Percentiles rank a stretch among this genome's conserved stretches.
phyloP scores from a whole-genome alignment of 2,329 filamentous ascomycete genomes.

The Coleophoma cylindrospora region DNA sequence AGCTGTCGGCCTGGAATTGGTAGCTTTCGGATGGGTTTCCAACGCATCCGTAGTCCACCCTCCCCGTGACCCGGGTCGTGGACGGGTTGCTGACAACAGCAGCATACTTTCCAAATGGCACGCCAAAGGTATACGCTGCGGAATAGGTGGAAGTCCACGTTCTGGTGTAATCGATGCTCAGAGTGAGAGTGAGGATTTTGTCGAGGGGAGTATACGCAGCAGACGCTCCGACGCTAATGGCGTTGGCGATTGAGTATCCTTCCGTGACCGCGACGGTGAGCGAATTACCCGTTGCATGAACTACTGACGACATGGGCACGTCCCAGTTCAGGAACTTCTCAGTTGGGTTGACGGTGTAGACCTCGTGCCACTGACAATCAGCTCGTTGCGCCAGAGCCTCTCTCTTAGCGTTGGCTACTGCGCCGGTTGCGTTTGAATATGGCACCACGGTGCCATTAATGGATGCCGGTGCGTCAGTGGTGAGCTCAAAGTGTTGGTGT shows the following conservation, averaged over 20 bases:
- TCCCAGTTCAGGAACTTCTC: constrained; percentile 33
- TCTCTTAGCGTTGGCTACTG: constrained; percentile 1
- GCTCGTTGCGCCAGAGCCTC: constrained; percentile 12
- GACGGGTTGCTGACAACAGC: constrained; percentile 32
- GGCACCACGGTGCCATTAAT: constrained; percentile 1
- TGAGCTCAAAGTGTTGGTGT: constrained; percentile 5
- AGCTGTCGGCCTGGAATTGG: constrained; percentile 30
- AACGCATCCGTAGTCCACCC: constrained; percentile 28
- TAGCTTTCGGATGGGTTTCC: constrained; percentile 19
- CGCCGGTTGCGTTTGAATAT: not conserved
- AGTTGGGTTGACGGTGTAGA: constrained; percentile 18
- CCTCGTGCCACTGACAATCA: not conserved
- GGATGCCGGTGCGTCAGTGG: not conserved
- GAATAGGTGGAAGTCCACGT: constrained; percentile 29
- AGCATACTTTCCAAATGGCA: constrained; percentile 32
- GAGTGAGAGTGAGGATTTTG: constrained; percentile 19
- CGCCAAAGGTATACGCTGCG: constrained; percentile 24
- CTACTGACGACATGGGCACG: constrained; percentile 29
- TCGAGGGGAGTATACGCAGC: constrained; percentile 18
- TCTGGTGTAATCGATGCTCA: constrained; percentile 22
- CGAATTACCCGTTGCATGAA: constrained; percentile 23
- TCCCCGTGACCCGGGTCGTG: constrained; percentile 28
- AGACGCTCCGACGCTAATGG: constrained; percentile 19
- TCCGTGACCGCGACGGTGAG: constrained; percentile 25
- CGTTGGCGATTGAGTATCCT: constrained; percentile 31